These are phyloP conservation scores for Aspergillus ibericus DNA, from an alignment of 2,329 filamentous ascomycete genomes.

Conservation along the genomic window DNA sequence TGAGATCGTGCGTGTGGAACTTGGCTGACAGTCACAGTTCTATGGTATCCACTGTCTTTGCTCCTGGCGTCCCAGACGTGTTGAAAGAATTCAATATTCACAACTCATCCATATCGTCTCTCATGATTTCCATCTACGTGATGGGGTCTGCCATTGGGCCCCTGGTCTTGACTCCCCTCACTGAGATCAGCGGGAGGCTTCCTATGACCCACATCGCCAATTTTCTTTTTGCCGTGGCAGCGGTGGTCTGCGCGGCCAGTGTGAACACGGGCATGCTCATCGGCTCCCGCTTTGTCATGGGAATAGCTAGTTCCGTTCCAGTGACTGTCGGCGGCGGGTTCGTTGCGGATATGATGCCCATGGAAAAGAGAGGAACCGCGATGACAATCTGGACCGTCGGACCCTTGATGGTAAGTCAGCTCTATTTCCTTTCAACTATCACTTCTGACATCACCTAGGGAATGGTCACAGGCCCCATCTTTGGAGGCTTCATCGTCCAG, in stretches of 20 bases:
- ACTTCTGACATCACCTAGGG: constrained; percentile 29
- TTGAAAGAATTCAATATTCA: constrained; percentile 45
- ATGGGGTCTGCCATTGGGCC: constrained; percentile 59
- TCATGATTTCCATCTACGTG: constrained; percentile 61
- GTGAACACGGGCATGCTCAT: constrained; percentile 55
- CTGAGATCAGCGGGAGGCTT: constrained; percentile 63
- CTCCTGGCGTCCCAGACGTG: constrained; percentile 38
- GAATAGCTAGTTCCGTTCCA: constrained; percentile 49
- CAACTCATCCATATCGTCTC: constrained; percentile 44
- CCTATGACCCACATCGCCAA: constrained; percentile 58
- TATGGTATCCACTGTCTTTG: constrained; percentile 44
- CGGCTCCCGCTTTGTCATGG: constrained; percentile 52
- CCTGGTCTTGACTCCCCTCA: constrained; percentile 57
- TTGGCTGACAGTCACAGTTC: constrained; percentile 13
- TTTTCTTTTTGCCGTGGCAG: constrained; percentile 60
- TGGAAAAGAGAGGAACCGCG: constrained; percentile 50
- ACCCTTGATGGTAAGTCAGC: constrained; percentile 41
- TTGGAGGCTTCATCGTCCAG: constrained; percentile 38
- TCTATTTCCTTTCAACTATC: too few relatives aligned
- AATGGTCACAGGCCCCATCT: constrained; percentile 51
- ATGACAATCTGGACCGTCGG: constrained; percentile 53
- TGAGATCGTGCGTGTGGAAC: neutral
- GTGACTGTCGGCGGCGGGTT: constrained; percentile 53
- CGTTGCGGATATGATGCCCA: constrained; percentile 53
- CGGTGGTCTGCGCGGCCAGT: constrained; percentile 63